Evolutionary conservation across 805 yeast genomes (phyloP), one percentile per base, ranked within the genome.

Genomic region (Dipodascus albidus): DNA sequence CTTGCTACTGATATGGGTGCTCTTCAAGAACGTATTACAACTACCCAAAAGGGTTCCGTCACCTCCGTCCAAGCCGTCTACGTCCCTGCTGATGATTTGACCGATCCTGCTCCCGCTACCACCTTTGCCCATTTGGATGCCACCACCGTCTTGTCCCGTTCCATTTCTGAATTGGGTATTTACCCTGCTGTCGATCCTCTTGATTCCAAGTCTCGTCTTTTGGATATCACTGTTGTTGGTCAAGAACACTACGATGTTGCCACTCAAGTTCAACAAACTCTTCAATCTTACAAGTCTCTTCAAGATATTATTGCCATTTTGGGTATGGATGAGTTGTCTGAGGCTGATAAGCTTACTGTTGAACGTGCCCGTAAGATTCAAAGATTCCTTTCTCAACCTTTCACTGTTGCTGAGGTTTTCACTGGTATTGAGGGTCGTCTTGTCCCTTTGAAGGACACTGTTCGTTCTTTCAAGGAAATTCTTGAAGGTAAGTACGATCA

Each of bases 111-210:
- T 70, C 99, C 97, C 72, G 99, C 99, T 68, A 91, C 99, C 73
- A 91, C 99, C 68, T 91, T 91, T 75, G 99, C 99, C 70, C 99
- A 91, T 77, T 90, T 91, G 84, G 99, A 91, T 75, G 99, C 99
- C 72, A 91, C 99, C 74, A 91, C 99, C 71, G 99, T 93, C 76
- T 87, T 93, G 82, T 90, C 98, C 68, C 89, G 99, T 83, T 90
- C 96, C 83, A 93, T 93, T 73, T 93, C 99, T 59, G 99, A 93
- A 82, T 83, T 93, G 77, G 98, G 98, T 90, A 93, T 93, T 75
- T 93, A 93, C 88, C 99, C 99, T 74, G 99, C 99, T 72, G 99
- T 93, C 82, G 99, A 93, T 80, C 99, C 99, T 71, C 86, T 93
- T 75, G 99, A 91, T 80, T 93, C 99, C 72, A 91, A 86, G 79